These are phyloP conservation scores for Dalbergia cultrata DNA, from an alignment of 306 rosid genomes.

Conservation along the genomic window DNA sequence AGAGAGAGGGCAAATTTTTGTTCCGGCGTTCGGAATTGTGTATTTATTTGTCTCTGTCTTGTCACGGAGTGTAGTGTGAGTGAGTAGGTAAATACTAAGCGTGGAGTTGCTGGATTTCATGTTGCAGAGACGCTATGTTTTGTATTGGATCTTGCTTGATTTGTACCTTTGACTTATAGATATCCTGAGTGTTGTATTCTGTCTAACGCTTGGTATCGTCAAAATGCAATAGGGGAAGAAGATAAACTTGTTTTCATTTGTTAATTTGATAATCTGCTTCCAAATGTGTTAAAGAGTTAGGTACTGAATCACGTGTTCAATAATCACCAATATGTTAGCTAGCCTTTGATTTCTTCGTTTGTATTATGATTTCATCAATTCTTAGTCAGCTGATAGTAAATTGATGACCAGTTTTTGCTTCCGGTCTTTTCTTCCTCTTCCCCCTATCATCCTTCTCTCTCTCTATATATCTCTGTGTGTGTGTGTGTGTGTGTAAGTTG, in stretches of 20 bases:
- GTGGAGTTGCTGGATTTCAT: slow-evolving; percentile 6
- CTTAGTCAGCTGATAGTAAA: neutral
- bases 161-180: neutral
- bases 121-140: neutral
- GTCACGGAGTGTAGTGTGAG: neutral
- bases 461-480: neutral
- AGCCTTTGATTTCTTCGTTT: neutral
- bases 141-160: neutral
- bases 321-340: neutral
- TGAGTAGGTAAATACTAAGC: neutral
- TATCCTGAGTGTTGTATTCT: neutral
- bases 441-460: no score
- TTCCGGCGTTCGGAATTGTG: slow-evolving; percentile 2
- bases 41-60: neutral
- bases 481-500: no score
- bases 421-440: neutral
- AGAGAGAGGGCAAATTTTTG: slow-evolving; percentile 8
- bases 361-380: neutral
- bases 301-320: neutral
- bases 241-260: slow-evolving; percentile 16
- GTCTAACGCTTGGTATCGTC: neutral
- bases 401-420: slow-evolving; percentile 8
- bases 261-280: slow-evolving; percentile 1
- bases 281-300: neutral
- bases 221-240: neutral